These are phyloP conservation scores for Whalleya microplaca DNA, from an alignment of 2,329 filamentous ascomycete species.

Conservation along the genomic window DNA sequence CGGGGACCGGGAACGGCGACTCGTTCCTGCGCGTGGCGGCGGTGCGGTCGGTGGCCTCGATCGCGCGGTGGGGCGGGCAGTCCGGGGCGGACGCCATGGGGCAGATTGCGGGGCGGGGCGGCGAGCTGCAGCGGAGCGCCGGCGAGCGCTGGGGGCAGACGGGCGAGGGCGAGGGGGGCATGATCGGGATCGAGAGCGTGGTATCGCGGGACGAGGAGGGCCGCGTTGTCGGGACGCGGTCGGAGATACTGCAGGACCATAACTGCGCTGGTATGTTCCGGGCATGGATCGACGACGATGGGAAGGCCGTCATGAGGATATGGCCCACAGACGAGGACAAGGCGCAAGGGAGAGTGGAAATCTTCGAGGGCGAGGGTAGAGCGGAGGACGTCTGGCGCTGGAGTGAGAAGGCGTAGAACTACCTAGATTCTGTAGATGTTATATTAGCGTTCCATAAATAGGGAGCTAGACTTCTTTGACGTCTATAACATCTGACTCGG, in stretches of 20 bases:
- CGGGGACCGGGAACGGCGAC: conserved; percentile 87
- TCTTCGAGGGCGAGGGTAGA: conserved; percentile 6
- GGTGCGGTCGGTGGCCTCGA: conserved; percentile 71
- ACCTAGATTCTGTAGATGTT: not conserved
- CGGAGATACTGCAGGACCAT: conserved; percentile 72
- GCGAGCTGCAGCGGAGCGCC: conserved; percentile 75
- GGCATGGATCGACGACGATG: conserved; percentile 71
- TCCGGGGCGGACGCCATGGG: conserved; percentile 62
- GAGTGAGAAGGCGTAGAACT: conserved; percentile 13
- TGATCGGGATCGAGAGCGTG: conserved; percentile 76
- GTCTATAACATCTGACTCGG: not conserved
- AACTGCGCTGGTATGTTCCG: conserved; percentile 91
- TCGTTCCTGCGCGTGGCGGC: conserved; percentile 78
- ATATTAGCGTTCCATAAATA: not conserved
- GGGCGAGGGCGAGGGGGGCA: conserved; percentile 81
- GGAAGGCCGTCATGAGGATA: conserved; percentile 59
- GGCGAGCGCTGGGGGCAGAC: conserved; percentile 72
- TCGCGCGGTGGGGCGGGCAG: conserved; percentile 64
- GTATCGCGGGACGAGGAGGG: conserved; percentile 50
- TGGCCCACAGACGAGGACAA: conserved; percentile 50
- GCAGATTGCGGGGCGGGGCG: conserved; percentile 69
- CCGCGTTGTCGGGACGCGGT: conserved; percentile 44
- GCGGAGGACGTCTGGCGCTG: conserved; percentile 9
- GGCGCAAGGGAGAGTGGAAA: not conserved
- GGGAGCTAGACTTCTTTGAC: not conserved